Evolutionary conservation across 306 rosid species (phyloP), one percentile per base, ranked within the genome.

Genomic region (Vicia sativa): DNA sequence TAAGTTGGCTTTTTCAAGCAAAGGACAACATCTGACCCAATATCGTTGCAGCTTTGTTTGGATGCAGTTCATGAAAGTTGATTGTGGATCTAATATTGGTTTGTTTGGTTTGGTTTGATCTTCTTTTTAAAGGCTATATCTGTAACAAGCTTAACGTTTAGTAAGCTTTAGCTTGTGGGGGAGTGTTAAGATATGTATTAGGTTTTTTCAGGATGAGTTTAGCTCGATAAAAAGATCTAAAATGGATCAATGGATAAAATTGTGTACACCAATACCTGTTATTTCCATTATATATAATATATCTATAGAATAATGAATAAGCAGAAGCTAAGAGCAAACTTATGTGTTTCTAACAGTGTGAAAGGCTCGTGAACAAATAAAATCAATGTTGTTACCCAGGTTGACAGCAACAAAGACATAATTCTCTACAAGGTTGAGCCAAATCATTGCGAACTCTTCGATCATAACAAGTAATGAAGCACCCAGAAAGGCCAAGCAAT

Each of bases 351-450:
- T 39, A 73, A 79, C 54, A 16, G 61, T 43, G 60, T 28, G 28
- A 72, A 64, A 63, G 53, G 38, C 60, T 56, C 19, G 26, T 13
- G 13, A 73, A 50, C 4, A 14, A 31, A 48, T 41, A 50, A 66
- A 56, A 71, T 64, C 16, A 77, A 64, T 75, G 68, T 62, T 35
- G 72, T 16, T 90, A 93, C 99, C 99, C 97, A 61, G 99, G 99
- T 65, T 90, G 99, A 59, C 99, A 93, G 84, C 99, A 93, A 81
- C 99, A 93, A 61, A 93, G 91, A 74, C 97, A 93, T 72, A 93
- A 85, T 78, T 93, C 99, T 78, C 99, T 82, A 73, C 99, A 93
- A 78, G 99, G 99, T 80, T 88, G 99, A 66, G 99, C 96, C 86
- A 93, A 85, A 86, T 93, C 99, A 64, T 79, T 90, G 73, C 97